These are phyloP conservation scores for Pseudogymnoascus sp. DNA, from an alignment of 2,329 filamentous ascomycete species.

Conservation along the genomic window DNA sequence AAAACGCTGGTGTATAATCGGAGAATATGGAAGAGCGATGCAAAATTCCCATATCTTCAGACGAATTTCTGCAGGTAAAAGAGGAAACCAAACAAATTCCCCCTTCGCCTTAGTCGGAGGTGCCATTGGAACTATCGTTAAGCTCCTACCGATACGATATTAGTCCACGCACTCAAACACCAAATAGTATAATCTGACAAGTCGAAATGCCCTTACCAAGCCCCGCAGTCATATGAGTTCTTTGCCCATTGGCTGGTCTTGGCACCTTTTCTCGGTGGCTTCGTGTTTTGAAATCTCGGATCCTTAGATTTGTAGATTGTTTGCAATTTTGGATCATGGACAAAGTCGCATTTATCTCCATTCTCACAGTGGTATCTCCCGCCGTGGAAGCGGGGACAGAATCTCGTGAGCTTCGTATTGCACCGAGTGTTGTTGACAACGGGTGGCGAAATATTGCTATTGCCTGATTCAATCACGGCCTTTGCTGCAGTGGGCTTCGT, in stretches of 20 bases:
- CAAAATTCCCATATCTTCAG: constrained; percentile 12
- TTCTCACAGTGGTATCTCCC: constrained; percentile 4
- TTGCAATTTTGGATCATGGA: background rate
- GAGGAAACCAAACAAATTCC: constrained; percentile 8
- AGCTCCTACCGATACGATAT: constrained; percentile 3
- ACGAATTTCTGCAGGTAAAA: constrained; percentile 10
- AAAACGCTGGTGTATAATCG: constrained; percentile 26
- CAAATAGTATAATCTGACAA: background rate
- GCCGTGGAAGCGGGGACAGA: background rate
- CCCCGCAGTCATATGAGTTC: constrained; percentile 7
- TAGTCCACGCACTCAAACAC: background rate
- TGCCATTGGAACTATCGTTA: background rate
- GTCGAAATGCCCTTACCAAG: constrained; percentile 4
- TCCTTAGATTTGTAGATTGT: background rate
- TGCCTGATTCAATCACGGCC: background rate
- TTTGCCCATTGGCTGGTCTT: constrained; percentile 5
- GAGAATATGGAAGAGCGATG: constrained; percentile 20
- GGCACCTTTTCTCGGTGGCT: background rate
- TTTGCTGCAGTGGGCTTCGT: background rate
- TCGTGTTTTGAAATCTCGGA: background rate
- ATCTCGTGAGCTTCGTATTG: background rate
- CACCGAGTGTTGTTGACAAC: background rate
- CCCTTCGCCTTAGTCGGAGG: background rate
- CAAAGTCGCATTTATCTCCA: background rate
- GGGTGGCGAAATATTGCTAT: background rate